phyloP scores from a whole-genome alignment of 1,284 basidiomycete genomes.

The Cerrena zonata region DNA sequence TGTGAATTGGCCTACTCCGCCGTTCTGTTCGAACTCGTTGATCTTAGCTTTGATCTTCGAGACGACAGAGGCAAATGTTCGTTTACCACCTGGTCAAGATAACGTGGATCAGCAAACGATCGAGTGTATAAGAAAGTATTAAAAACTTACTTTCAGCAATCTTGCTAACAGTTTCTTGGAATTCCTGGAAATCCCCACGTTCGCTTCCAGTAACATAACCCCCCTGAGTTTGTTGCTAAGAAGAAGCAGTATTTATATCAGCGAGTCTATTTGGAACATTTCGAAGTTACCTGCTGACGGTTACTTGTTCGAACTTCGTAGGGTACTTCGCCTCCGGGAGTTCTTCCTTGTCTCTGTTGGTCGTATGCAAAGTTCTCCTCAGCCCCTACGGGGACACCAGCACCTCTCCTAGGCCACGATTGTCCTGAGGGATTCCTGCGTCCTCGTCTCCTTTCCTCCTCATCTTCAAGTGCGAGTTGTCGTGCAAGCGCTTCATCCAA shows the following conservation, averaged over 20 bases:
- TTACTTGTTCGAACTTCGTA: background rate
- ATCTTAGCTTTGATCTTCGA: constrained; percentile 76
- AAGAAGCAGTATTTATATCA: background rate
- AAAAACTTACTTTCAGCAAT: constrained; percentile 64
- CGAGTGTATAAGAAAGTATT: background rate
- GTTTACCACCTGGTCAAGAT: constrained; percentile 57
- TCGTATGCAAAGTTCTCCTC: background rate
- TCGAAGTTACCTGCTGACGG: constrained; percentile 20
- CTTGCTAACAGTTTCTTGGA: constrained; percentile 66
- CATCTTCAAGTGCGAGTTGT: constrained; percentile 61
- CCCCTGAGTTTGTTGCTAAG: constrained; percentile 8
- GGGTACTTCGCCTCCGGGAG: background rate
- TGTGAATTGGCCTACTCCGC: background rate
- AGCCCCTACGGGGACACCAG: background rate
- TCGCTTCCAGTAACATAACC: constrained; percentile 8
- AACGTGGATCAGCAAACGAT: background rate
- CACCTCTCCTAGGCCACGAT: constrained; percentile 8
- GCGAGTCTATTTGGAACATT: background rate
- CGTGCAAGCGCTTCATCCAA: constrained; percentile 73
- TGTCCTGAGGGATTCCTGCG: constrained; percentile 3
- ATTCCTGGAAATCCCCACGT: constrained; percentile 52
- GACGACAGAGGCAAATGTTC: constrained; percentile 64
- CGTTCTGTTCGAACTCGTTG: constrained; percentile 62
- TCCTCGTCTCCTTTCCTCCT: constrained; percentile 29
- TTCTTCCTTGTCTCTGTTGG: background rate